These are phyloP conservation scores for Xylaria sp. DNA, from an alignment of 2,329 filamentous ascomycete species.

Conservation along the genomic window DNA sequence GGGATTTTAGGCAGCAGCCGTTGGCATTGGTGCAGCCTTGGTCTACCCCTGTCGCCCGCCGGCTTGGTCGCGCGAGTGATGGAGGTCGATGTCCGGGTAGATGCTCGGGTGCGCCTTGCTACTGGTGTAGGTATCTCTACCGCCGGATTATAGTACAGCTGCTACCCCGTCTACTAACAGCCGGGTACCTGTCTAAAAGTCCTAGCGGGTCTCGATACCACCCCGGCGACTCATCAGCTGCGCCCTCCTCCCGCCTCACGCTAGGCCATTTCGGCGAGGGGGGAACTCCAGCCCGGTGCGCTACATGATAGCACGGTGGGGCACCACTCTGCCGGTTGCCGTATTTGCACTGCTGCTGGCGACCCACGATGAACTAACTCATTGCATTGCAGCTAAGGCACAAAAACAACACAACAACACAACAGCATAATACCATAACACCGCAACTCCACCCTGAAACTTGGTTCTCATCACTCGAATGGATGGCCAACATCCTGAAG, in stretches of 20 bases:
- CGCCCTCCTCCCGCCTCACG: slow-evolving; percentile 35
- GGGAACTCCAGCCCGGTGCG: neutral
- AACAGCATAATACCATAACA: too few relatives aligned
- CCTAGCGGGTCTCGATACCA: slow-evolving; percentile 34
- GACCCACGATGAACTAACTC: slow-evolving; percentile 20
- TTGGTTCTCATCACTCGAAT: neutral
- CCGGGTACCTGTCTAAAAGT: slow-evolving; percentile 33
- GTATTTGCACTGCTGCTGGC: neutral
- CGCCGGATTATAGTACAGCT: too few relatives aligned
- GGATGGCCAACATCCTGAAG: neutral
- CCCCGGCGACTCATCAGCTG: slow-evolving; percentile 33
- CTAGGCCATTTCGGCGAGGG: slow-evolving; percentile 31
- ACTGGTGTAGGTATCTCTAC: slow-evolving; percentile 8
- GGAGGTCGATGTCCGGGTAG: too few relatives aligned
- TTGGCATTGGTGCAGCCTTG: slow-evolving; percentile 36
- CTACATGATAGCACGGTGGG: neutral
- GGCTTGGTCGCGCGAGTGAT: neutral
- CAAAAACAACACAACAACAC: neutral
- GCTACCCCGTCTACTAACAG: slow-evolving; percentile 30
- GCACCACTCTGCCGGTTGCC: slow-evolving; percentile 10
- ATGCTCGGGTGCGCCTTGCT: slow-evolving; percentile 27
- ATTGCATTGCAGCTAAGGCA: slow-evolving; percentile 14
- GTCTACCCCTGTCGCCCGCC: slow-evolving; percentile 29
- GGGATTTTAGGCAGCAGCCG: slow-evolving; percentile 42
- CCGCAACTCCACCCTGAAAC: slow-evolving; percentile 10